Percentiles rank a stretch among this genome's conserved stretches.
Evolutionary conservation across 2,329 filamentous ascomycete species (phyloP).

Genomic region (Erysiphe pulchra): DNA sequence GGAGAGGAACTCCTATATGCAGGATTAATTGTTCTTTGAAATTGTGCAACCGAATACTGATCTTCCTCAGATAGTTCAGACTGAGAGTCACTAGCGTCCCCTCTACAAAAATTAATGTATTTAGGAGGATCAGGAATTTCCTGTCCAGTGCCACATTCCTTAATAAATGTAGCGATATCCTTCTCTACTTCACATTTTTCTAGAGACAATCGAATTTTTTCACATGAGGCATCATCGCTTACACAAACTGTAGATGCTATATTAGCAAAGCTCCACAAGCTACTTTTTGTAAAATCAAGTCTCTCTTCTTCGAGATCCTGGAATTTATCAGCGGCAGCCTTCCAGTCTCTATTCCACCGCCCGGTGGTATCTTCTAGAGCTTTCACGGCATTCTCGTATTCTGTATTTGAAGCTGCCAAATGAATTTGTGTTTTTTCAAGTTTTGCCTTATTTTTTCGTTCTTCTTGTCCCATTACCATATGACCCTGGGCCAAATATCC

Average conservation of each 20-base stretch:
- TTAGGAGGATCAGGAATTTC: conserved; percentile 93
- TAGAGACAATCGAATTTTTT: conserved; percentile 79
- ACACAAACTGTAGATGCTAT: conserved; percentile 94
- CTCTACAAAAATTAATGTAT: conserved; percentile 96
- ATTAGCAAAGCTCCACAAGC: conserved; percentile 93
- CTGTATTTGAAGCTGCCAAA: conserved; percentile 66
- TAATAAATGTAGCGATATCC: conserved; percentile 76
- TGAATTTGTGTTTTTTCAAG: conserved; percentile 97
- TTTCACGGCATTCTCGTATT: conserved; percentile 87
- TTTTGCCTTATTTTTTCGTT: conserved; percentile 96
- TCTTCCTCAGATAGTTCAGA: conserved; percentile 74
- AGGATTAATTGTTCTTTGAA: conserved; percentile 83
- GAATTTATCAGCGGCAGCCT: conserved; percentile 92
- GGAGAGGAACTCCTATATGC: conserved; percentile 90
- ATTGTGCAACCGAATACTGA: conserved; percentile 83
- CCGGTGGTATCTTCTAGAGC: conserved; percentile 81
- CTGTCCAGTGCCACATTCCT: conserved; percentile 69
- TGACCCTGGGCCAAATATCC: conserved; percentile 94
- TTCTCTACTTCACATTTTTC: conserved; percentile 95
- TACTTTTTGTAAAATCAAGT: conserved; percentile 91
- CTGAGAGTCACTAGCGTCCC: conserved; percentile 53
- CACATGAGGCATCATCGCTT: conserved; percentile 86
- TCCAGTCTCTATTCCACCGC: conserved; percentile 97
- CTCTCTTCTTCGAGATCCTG: conserved; percentile 96
- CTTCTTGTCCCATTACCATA: conserved; percentile 99